A percentile compares a stretch with the other conserved stretches of the same genome.
Conservation (phyloP, 352 stramenopile genomes). For the Phytopythium chamaehyphon region DNA sequence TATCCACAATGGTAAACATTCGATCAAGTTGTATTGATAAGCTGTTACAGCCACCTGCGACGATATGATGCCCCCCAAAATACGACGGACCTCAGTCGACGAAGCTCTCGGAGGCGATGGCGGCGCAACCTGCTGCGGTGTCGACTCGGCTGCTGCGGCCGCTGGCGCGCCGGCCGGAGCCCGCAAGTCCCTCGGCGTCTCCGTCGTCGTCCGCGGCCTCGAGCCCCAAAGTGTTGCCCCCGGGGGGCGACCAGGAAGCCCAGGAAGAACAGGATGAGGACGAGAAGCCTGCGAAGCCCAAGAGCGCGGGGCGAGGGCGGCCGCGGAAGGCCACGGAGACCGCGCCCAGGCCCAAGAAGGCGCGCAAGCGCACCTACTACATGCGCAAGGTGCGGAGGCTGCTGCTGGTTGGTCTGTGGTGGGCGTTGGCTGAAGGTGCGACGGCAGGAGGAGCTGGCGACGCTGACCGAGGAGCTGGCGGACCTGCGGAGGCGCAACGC, state of each 20-base stretch:
- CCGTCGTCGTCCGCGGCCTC: background rate
- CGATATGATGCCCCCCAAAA: background rate
- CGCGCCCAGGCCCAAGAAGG: conserved; percentile 17
- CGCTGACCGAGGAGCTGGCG: conserved; percentile 10
- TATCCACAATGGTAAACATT: no score
- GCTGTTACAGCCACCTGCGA: no score
- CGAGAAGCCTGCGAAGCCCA: background rate
- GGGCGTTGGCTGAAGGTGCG: background rate
- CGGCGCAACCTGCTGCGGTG: background rate
- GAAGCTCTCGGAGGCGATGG: background rate
- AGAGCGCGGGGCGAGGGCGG: background rate
- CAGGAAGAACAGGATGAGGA: background rate
- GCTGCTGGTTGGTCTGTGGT: background rate
- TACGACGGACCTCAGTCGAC: no score
- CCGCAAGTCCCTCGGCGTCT: background rate
- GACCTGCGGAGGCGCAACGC: conserved; percentile 19
- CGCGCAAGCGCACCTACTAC: conserved; percentile 41
- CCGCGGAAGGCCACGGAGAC: background rate
- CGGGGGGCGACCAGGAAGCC: background rate
- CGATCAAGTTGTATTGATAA: no score
- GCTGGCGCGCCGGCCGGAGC: background rate
- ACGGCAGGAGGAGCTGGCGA: background rate
- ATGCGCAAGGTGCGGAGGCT: conserved; percentile 27
- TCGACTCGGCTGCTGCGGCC: conserved; percentile 1
- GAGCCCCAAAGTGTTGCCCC: background rate